Percentiles rank a stretch among this genome's conserved stretches.
These are phyloP conservation scores for Boletus subcaerulescens DNA, from an alignment of 768 basidiomycete species.

Conservation along the genomic window DNA sequence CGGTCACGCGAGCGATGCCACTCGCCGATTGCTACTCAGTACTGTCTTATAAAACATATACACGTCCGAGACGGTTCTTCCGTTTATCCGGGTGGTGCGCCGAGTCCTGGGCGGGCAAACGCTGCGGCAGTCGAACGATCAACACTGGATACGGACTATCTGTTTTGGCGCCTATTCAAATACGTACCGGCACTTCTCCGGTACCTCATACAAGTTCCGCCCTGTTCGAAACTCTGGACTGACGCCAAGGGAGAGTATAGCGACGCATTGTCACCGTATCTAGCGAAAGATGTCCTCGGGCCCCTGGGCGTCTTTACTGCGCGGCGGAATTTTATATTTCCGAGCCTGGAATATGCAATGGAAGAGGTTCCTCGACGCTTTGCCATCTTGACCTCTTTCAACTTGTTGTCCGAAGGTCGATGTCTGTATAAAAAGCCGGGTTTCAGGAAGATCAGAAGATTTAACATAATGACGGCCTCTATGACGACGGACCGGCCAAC, in stretches of 20 bases:
- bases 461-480: background rate
- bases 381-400: background rate
- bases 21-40: background rate
- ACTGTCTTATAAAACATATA: background rate
- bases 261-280: background rate
- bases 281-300: background rate
- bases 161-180: background rate
- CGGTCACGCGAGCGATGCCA: background rate
- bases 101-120: background rate
- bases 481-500: slow-evolving; percentile 3
- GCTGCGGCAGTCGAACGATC: background rate
- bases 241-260: background rate
- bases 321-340: background rate
- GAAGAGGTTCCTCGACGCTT: background rate
- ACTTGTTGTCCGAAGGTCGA: background rate
- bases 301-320: background rate
- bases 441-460: background rate
- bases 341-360: background rate
- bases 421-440: background rate
- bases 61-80: background rate
- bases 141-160: background rate
- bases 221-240: background rate
- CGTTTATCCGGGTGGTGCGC: background rate
- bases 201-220: background rate
- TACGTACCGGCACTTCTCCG: background rate